Evolutionary conservation across 2,329 filamentous ascomycete genomes (phyloP).

Genomic region (Ophidiomyces ophidiicola): DNA sequence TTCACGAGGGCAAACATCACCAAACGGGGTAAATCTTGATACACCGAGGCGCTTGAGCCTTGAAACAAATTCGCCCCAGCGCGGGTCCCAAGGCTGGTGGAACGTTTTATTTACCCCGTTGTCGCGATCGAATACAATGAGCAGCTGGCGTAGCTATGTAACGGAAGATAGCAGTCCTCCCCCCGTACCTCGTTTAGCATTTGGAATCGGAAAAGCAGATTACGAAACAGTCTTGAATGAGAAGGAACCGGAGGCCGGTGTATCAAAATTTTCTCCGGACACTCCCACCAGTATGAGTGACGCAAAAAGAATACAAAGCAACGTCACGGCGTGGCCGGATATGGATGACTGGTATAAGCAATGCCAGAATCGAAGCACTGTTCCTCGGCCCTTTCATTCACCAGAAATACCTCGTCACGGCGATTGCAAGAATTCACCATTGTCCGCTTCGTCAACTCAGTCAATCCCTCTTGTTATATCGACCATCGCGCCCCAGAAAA

Average conservation of each 20-base stretch:
- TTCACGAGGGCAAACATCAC: conserved; percentile 19
- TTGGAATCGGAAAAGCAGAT: conserved; percentile 8
- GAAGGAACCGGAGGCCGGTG: conserved; percentile 16
- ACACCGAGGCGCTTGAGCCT: conserved; percentile 25
- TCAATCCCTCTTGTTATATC: conserved; percentile 16
- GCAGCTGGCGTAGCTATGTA: conserved; percentile 21
- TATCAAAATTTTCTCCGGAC: conserved; percentile 25
- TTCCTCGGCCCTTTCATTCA: neutral
- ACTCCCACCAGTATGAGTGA: conserved; percentile 18
- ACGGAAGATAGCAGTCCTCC: conserved; percentile 17
- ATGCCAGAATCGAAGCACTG: conserved; percentile 2
- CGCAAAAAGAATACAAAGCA: conserved; percentile 12
- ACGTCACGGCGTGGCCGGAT: conserved; percentile 17
- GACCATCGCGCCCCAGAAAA: conserved; percentile 5
- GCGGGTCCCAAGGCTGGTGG: conserved; percentile 40
- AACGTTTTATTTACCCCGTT: conserved; percentile 37
- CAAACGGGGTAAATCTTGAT: conserved; percentile 23
- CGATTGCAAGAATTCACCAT: conserved; percentile 10
- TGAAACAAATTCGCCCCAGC: conserved; percentile 28
- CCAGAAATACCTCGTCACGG: conserved; percentile 1
- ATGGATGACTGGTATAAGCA: conserved; percentile 11
- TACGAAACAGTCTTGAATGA: conserved; percentile 4
- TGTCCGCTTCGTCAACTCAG: conserved; percentile 15
- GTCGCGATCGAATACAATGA: conserved; percentile 26
- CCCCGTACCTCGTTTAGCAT: conserved; percentile 20